Evolutionary conservation across 169 alveolate genomes (phyloP), one percentile per base, ranked within the genome.

Genomic region (Condylostoma magnum): DNA sequence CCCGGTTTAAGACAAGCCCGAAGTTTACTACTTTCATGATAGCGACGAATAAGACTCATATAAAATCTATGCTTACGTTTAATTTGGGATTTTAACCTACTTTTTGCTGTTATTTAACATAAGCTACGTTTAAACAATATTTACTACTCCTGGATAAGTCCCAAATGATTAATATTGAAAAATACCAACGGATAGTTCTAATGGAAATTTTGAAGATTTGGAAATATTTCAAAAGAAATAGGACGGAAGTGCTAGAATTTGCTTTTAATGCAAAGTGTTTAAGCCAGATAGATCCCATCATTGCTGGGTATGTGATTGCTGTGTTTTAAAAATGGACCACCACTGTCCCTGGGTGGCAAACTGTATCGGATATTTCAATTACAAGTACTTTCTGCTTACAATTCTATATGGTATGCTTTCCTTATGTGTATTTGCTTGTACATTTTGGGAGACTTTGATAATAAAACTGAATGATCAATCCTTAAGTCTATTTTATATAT

Each of bases 271-370:
- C 56, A 48, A 72, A 57, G 74, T 90, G 25, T 83, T 84, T 25
- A 85, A 95, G 52, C 96, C 97, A 27, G 95, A 96, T 12, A 74
- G 99, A 69, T 79, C 95, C 22, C 89, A 92, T 50, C 99, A 97
- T 77, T 97, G 99, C 80, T 87, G 87, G 67, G 80, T 85, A 36
- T 97, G 99, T 76, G 82, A 91, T 34, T 70, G 79, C 48, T 97
- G 99, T 53, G 91, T 95, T 20, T 84, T 80, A 18, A 82, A 94
- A 46, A 93, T 90, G 74, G 99, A 97, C 74, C 99, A 97, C 81
- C 99, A 97, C 76, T 97, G 99, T 66, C 97, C 96, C 12, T 96
- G 97, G 97, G 84, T 94, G 8, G 92, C 93, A 55, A 90, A 93
- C 55, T 94, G 98, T 74, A 84, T 94, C 1, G 98, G 97, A 4